phyloP scores from a whole-genome alignment of 495 filamentous ascomycete genomes.

The Neurospora intermedia region DNA sequence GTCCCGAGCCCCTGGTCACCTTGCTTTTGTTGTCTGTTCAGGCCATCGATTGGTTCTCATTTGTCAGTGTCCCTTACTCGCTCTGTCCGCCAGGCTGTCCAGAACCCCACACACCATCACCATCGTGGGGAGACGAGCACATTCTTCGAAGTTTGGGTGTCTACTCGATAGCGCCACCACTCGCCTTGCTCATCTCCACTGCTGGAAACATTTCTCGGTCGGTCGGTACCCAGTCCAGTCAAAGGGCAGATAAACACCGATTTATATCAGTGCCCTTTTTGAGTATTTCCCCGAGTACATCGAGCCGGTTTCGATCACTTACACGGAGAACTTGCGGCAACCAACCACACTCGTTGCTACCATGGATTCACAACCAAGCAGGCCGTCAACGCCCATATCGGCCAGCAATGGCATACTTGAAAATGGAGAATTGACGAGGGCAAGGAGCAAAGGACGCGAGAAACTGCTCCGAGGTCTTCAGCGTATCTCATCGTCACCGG shows the following conservation, averaged over 20 bases:
- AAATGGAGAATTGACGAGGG: constrained; percentile 32
- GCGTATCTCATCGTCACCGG: constrained; percentile 80
- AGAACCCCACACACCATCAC: neutral
- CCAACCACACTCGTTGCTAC: neutral
- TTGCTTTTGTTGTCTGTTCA: neutral
- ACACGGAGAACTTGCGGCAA: neutral
- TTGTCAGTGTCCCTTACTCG: neutral
- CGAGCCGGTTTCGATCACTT: neutral
- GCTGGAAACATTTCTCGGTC: neutral
- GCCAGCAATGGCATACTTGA: neutral
- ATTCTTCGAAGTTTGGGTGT: neutral
- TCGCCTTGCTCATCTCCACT: neutral
- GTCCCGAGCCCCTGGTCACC: neutral
- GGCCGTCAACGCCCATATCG: constrained; percentile 1
- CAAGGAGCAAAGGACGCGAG: constrained; percentile 62
- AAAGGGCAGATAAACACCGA: neutral
- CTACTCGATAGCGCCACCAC: neutral
- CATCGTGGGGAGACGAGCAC: neutral
- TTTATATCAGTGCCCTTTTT: neutral
- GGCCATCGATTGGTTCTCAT: neutral
- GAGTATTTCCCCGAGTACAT: neutral
- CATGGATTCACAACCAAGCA: neutral
- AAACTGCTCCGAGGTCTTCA: constrained; percentile 70
- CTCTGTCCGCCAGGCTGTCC: neutral
- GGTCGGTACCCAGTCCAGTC: neutral